Evolutionary conservation across 208 protist genomes (phyloP).

Genomic region (Acanthamoeba rhysodes): DNA sequence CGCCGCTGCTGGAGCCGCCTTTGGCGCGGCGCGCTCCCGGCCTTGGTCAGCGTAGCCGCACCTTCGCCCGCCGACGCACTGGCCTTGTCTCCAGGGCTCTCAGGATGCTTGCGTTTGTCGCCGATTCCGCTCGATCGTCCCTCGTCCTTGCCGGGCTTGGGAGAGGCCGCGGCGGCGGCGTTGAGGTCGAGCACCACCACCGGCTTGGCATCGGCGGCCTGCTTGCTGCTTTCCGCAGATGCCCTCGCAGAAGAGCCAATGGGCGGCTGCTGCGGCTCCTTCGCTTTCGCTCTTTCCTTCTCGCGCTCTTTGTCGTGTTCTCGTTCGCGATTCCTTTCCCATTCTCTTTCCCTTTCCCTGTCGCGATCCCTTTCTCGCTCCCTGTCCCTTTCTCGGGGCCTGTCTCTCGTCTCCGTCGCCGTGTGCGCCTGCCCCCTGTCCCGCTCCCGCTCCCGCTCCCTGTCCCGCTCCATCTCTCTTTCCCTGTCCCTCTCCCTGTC

Average conservation of each 20-base stretch:
- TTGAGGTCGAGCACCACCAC: not conserved
- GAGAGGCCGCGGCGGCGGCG: too few species aligned
- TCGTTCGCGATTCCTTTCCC: not conserved
- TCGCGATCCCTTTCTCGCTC: not conserved
- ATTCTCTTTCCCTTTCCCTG: not conserved
- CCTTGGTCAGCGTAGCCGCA: not conserved
- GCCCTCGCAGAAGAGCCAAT: not conserved
- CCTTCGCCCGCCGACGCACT: not conserved
- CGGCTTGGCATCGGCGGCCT: not conserved
- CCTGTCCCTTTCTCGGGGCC: not conserved
- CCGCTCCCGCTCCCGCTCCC: not conserved
- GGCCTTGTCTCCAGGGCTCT: not conserved
- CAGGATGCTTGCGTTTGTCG: too few species aligned
- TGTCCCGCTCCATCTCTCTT: not conserved
- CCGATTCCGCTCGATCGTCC: too few species aligned
- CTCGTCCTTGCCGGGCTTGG: too few species aligned
- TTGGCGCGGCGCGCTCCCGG: not conserved
- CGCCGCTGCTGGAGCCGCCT: not conserved
- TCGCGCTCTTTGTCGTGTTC: not conserved
- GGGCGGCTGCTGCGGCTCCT: not conserved
- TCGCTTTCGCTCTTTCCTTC: not conserved
- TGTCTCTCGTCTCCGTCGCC: not conserved
- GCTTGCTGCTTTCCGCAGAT: not conserved
- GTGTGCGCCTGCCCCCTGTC: not conserved
- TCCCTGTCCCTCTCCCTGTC: not conserved